Evolutionary conservation across 2,329 filamentous ascomycete species (phyloP), one percentile per base, ranked within the genome.

Genomic region (Exophiala oligosperma): DNA sequence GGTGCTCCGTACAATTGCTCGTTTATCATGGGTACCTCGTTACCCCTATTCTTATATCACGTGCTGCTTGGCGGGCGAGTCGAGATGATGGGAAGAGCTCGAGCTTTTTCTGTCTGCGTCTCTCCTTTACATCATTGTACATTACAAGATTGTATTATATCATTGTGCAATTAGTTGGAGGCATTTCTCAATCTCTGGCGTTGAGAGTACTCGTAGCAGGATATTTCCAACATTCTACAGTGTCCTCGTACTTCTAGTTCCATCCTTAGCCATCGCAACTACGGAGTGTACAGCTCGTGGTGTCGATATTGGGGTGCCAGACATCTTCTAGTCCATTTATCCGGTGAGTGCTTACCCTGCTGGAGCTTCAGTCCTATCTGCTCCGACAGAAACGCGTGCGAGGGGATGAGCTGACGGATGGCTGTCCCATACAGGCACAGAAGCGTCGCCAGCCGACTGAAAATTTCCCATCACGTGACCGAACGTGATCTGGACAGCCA

Each of bases 101-200:
- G 46, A 48, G 23, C 46, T 9, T 48, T 48, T 48, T 48, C 46
- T 48, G 11, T 28, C 46, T n/a, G 46, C 46, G 28, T 24, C 12
- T 24, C n/a, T n/a, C 32, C 14, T 29, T 29, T 48, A 26, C 46
- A 48, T 48, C 46, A 48, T 48, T 48, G 46, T 48, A 48, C 46
- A 48, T 48, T 48, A 47, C 44, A 23, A 17, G 23, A 28, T 32
- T 48, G 46, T 48, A 32, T 48, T 29, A 24, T 46, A 48, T 48
- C 46, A 48, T 48, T 32, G 11, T 48, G 24, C 9, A 32, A 24
- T 48, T 5, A 26, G 46, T 11, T 35, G 9, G 32, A 26, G 43
- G 43, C 43, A 46, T 46, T 23, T 26, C 43, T 46, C 26, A 7
- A 28, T 28, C 7, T 28, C 26, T 28, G 26, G 26, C 7, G 26